Evolutionary conservation across 805 yeast species (phyloP).

Genomic region (Novakomyces olei): DNA sequence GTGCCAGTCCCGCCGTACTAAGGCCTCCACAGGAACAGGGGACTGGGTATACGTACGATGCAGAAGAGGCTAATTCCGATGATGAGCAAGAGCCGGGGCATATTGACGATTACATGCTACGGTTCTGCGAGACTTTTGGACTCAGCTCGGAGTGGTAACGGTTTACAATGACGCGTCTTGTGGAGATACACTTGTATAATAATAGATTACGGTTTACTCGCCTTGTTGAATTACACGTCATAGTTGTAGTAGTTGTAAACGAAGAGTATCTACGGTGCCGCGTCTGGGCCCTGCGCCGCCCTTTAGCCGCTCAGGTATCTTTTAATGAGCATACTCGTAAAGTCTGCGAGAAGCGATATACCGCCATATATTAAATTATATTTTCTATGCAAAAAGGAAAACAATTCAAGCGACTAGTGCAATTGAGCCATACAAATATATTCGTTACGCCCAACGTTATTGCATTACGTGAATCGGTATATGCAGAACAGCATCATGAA

Average conservation of each 20-base stretch:
- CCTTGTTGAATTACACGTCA: background rate
- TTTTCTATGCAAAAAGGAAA: too few relatives aligned
- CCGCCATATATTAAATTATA: too few relatives aligned
- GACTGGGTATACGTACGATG: too few relatives aligned
- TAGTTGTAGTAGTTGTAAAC: background rate
- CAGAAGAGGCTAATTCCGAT: constrained; percentile 22
- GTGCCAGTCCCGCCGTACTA: constrained; percentile 3
- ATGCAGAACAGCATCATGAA: too few relatives aligned
- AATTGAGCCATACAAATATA: too few relatives aligned
- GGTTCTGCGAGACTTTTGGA: constrained; percentile 52
- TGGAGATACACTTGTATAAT: too few relatives aligned
- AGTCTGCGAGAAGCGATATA: background rate
- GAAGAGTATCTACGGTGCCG: too few relatives aligned
- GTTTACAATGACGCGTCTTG: background rate
- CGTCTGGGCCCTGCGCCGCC: too few relatives aligned
- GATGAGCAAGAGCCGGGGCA: constrained; percentile 44
- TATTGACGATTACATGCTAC: constrained; percentile 89
- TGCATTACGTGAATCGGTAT: too few relatives aligned
- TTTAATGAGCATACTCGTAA: background rate
- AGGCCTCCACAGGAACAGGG: background rate
- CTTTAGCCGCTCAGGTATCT: too few relatives aligned
- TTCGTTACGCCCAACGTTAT: too few relatives aligned
- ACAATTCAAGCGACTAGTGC: too few relatives aligned
- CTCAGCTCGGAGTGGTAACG: constrained; percentile 1
- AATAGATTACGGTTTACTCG: background rate